Evolutionary conservation across 2,329 filamentous ascomycete genomes (phyloP), one percentile per base, ranked within the genome.

Genomic region (Pseudogymnoascus sp.): DNA sequence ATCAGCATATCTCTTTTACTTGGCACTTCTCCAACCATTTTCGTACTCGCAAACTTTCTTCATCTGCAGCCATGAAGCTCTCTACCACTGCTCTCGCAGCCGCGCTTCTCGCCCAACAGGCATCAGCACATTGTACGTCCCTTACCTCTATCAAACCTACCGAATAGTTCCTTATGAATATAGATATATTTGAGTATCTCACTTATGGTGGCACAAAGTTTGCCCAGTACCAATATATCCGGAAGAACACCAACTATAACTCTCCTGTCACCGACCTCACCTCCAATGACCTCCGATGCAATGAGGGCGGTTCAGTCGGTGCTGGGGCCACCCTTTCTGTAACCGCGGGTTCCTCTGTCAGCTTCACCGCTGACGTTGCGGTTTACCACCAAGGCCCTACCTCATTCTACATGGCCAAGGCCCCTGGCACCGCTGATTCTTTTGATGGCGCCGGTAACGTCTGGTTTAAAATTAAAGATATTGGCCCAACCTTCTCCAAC

Each of bases 261-360:
- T 74, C 84, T 67, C 75, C 75, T 8, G 66, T 85, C 12, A 71
- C 72, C 51, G 83, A 83, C 3, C 76, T 74, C 17, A 75, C 76
- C 8, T 72, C 70, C 7, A 81, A 83, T 68, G 74, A 78, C 64
- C 68, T 78, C 35, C 69, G 76, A 33, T 79, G 76, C 72, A 78
- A 79, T 70, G 71, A 73, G 63, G 61, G 61, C 25, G 51, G 33
- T 13, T 36, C 33, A 12, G 39, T 59, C 27, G 61, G 61, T 5
- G 38, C 44, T 15, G 21, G 33, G 9, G 38, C 25, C 10, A 63
- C 58, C 33, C 8, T 63, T 27, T 51, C 61, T 17, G 61, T 63
- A 8, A 44, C 35, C 25, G 61, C 61, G 17, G 61, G 61, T 25
- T 60, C 58, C 12, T 27, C 21, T 33, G 13, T 44, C 58, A 51